These are phyloP conservation scores for Yamadazyma takamatsuzukensis DNA, from an alignment of 805 yeast species.

Conservation along the genomic window DNA sequence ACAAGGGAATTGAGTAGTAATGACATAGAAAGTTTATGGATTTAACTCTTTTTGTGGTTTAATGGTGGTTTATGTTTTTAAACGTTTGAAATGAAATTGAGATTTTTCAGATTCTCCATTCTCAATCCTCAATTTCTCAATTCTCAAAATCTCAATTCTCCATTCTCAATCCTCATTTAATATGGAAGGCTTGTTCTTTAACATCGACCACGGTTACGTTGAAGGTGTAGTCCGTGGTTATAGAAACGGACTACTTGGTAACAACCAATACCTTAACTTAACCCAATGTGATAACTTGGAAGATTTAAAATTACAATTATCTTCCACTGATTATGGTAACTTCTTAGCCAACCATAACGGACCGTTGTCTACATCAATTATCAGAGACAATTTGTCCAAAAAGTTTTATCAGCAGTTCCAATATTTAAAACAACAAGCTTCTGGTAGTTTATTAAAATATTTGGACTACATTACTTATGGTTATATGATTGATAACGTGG, in stretches of 20 bases:
- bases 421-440: constrained; percentile 79
- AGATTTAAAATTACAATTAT: constrained; percentile 87
- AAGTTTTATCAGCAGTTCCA: constrained; percentile 81
- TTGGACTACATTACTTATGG: constrained; percentile 93
- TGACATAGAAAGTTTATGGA: no score
- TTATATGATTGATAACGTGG: constrained; percentile 97
- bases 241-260: constrained; percentile 73
- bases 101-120: background rate
- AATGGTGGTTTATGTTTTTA: no score
- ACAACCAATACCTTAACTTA: constrained; percentile 82
- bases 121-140: background rate
- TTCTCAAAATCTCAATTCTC: constrained; percentile 1
- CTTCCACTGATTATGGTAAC: constrained; percentile 95
- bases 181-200: constrained; percentile 94
- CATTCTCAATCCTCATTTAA: background rate
- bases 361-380: constrained; percentile 79
- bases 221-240: constrained; percentile 96
- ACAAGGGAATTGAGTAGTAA: no score
- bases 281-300: constrained; percentile 96
- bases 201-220: constrained; percentile 83
- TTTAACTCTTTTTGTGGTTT: no score
- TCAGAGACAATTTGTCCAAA: constrained; percentile 72
- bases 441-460: constrained; percentile 73
- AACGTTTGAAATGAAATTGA: no score
- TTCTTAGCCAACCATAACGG: constrained; percentile 79